These are phyloP conservation scores for Solanum boliviense DNA, from an alignment of 257 asterid genomes.

Conservation along the genomic window DNA sequence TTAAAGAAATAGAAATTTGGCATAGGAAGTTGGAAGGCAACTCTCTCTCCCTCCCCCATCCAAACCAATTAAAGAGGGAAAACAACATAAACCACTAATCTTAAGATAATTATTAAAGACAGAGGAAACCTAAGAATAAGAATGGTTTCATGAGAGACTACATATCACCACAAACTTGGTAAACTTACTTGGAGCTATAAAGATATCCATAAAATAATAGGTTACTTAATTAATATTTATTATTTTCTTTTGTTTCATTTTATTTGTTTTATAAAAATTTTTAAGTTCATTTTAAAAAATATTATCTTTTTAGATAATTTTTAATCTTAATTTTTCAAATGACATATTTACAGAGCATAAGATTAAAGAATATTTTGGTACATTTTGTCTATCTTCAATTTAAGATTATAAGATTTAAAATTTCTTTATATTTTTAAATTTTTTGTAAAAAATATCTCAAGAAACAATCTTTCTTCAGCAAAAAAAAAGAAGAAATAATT, in stretches of 20 bases:
- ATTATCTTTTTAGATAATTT: neutral
- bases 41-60: neutral
- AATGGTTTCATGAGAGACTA: neutral
- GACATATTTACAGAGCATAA: neutral
- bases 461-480: neutral
- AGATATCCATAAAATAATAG: neutral
- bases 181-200: neutral
- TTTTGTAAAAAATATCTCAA: neutral
- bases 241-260: neutral
- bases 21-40: neutral
- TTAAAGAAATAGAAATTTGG: neutral
- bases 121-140: neutral
- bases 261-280: neutral
- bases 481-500: neutral
- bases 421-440: neutral
- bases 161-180: neutral
- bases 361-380: neutral
- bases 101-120: neutral
- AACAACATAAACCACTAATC: neutral
- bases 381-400: neutral
- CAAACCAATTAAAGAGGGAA: neutral
- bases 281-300: neutral
- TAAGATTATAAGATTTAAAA: neutral
- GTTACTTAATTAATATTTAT: neutral
- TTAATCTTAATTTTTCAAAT: neutral